Base-by-base conservation (phyloP, 2,329 filamentous ascomycete genomes). In the Epichloe hybrida region DNA sequence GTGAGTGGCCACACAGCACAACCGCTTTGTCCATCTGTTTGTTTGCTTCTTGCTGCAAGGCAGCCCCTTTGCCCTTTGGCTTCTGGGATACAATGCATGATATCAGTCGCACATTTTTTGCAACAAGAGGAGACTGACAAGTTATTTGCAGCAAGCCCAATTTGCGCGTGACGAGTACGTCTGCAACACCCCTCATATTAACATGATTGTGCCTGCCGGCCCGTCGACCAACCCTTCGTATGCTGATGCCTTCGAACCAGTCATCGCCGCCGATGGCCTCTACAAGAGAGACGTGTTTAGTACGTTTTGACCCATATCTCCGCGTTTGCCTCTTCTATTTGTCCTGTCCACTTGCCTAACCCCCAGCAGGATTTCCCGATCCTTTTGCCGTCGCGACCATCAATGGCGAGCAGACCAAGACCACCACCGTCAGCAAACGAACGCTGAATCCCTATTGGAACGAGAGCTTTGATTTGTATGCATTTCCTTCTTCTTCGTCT, bases 391-490 rank as follows among this genome's bases (percentile, higher is more conserved):
- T 98, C 57, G 91, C 90, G 60, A 98, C 93, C 52, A 83, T 97
- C 70, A 91, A 90, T 70, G 93, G 93, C 67, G 93, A 98, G 71
- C 93, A 98, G 73, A 98, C 93, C 52, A 88, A 90, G 70, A 97
- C 93, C n/a, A 98, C 93, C 11, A 84, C 84, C 38, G 93, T 97
- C 59, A 95, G 93, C 68, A 97, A 96, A 72, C 86, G 93, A 71
- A 97, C 93, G 11, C 74, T 98, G 69, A 97, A 96, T 69, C 93
- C 93, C n/a, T 98, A 98, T 69, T 98, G 93, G 93, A 98, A 98
- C 69, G 93, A 98, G 74, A 89, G 83, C 65, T 98, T 98, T 73
- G 93, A 98, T 69, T 85, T 98, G 93, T 97, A 81, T 62, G 84
- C 64, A 54, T 38, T 53, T 44, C 54, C 52, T 56, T 46, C 38